Evolutionary conservation across 2,329 filamentous ascomycete genomes (phyloP), one percentile per base, ranked within the genome.

Genomic region (Thyridium curvatum): DNA sequence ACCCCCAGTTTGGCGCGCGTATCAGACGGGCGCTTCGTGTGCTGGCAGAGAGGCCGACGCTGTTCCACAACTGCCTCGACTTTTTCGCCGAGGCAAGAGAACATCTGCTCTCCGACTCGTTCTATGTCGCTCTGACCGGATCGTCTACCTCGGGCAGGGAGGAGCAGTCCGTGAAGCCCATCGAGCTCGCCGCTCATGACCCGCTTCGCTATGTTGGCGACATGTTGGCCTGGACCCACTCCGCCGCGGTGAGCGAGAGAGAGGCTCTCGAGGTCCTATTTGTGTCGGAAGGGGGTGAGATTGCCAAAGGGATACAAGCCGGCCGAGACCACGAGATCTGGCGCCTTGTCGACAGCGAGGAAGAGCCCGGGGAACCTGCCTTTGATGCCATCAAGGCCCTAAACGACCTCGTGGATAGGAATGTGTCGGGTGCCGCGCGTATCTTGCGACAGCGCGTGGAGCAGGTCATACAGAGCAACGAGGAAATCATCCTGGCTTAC

Each of bases 151-250:
- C 71, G 10, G 74, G 78, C 0, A 37, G 37, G 14, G 71, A 74
- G 33, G 77, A 85, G 45, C 65, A 67, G 17, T 74, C 74, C 3
- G 69, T 84, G 29, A 96, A 97, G 55, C 91, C 93, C 0, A 98
- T 98, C 46, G 91, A 98, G 56, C 78, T 97, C 51, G 84, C 83
- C 10, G 91, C 93, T 1, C 91, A 97, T 56, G 93, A 98, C 54
- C 83, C 88, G 1, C 65, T 97, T 18, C 80, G 93, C 15, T 97
- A 97, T 58, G 81, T 94, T 3, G 89, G 93, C 38, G 93, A 98
- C 56, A 98, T 98, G 90, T 74, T 98, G 12, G 93, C 93, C 5
- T 98, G 93, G 93, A 81, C 85, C 6, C 93, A 98, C 58, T 95
- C 93, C 1, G 86, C 90, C 3, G 84, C 91, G 0, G 93, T 98